phyloP scores from a whole-genome alignment of 2,329 filamentous ascomycete genomes.

The Cytospora piceae region DNA sequence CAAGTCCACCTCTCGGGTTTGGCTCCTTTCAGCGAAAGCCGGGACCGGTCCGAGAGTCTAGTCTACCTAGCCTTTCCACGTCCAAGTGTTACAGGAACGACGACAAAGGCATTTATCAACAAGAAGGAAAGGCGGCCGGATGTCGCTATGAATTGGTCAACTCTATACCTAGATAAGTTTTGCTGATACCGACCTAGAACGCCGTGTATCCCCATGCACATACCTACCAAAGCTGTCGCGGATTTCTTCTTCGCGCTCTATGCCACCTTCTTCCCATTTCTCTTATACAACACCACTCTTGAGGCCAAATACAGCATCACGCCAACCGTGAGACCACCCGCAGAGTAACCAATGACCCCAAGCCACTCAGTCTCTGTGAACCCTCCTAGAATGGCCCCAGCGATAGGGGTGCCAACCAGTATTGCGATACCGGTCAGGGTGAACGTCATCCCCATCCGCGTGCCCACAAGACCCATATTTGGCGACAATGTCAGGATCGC shows the following conservation, averaged over 20 bases:
- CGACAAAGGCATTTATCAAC: too few species aligned
- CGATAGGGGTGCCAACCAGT: conserved; percentile 55
- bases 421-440: conserved; percentile 48
- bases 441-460: conserved; percentile 49
- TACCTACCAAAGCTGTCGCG: too few species aligned
- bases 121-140: too few species aligned
- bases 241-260: background rate
- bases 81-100: too few species aligned
- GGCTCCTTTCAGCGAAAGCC: too few species aligned
- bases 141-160: too few species aligned
- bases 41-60: too few species aligned
- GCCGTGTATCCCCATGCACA: too few species aligned
- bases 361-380: conserved; percentile 38
- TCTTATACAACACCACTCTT: conserved; percentile 35
- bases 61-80: too few species aligned
- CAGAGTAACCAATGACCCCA: conserved; percentile 40
- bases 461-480: conserved; percentile 44
- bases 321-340: conserved; percentile 37
- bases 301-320: conserved; percentile 33
- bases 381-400: conserved; percentile 49
- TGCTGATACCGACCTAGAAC: too few species aligned
- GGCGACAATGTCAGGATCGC: conserved; percentile 43
- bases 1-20: too few species aligned
- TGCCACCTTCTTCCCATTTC: conserved; percentile 29
- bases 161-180: too few species aligned